A percentile compares a stretch with the other conserved stretches of the same genome.
Evolutionary conservation across 2,329 filamentous ascomycete genomes (phyloP).

Genomic region (Acrodontium crateriforme): DNA sequence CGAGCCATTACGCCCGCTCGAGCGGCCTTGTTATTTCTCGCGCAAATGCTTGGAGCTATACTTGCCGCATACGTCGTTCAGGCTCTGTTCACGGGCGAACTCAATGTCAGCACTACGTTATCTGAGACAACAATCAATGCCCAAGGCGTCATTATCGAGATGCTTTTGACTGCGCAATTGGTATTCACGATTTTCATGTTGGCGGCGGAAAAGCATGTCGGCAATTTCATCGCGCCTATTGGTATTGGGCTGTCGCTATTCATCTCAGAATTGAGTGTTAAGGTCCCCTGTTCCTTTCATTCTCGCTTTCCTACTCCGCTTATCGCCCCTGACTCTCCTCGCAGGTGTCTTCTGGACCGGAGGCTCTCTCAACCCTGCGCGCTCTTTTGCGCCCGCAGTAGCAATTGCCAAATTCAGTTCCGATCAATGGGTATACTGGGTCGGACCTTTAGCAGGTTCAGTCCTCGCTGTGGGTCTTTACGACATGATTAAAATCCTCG

Average conservation of each 20-base stretch:
- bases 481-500: constrained; percentile 13
- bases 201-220: constrained; percentile 55
- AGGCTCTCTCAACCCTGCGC: constrained; percentile 28
- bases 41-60: constrained; percentile 47
- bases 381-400: constrained; percentile 29
- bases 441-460: constrained; percentile 6
- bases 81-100: constrained; percentile 42
- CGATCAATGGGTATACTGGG: constrained; percentile 32
- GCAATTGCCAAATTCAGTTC: constrained; percentile 23
- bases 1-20: constrained; percentile 43
- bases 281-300: too few relatives aligned
- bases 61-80: constrained; percentile 44
- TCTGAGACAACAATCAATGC: constrained; percentile 36
- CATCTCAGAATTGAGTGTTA: constrained; percentile 40
- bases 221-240: constrained; percentile 56
- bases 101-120: constrained; percentile 44
- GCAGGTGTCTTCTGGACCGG: constrained; percentile 29
- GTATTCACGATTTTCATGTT: constrained; percentile 55
- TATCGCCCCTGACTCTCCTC: too few relatives aligned
- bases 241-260: constrained; percentile 61
- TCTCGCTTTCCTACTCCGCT: too few relatives aligned
- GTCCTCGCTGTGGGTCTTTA: constrained; percentile 15
- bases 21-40: constrained; percentile 37
- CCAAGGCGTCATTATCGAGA: constrained; percentile 53
- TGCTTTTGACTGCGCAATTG: constrained; percentile 50